Evolutionary conservation across 768 basidiomycete species (phyloP), one percentile per base, ranked within the genome.

Genomic region (Podaxis mareebaensis): DNA sequence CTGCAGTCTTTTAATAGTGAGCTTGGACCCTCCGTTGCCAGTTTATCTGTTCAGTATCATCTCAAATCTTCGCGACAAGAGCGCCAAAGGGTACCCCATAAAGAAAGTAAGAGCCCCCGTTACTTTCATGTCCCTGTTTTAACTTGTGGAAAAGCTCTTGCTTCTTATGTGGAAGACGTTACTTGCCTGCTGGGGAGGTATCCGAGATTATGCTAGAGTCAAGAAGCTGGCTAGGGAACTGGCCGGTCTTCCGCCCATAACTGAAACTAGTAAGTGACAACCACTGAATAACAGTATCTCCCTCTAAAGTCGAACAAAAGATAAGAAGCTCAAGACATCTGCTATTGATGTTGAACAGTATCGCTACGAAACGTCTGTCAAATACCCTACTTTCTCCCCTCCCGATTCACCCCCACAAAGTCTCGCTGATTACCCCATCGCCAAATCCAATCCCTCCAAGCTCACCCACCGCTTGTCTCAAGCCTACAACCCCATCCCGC

Each of bases 141-240:
- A 22, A 48, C 17, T 22, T 36, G 11, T 13, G 33, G 33, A 24
- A 24, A 54, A 97, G 96, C 86, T 98, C 3, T 84, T 99, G 12
- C 85, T 99, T 15, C 85, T 99, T 0, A 79, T 97, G 8, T 99
- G 97, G 97, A 99, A 99, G 73, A 87, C 93, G 0, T 76, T 99
- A 44, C 78, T 99, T 52, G 88, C 93, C 38, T 97, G 94, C 73
- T 90, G 95, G 70, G 97, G 97, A 46, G 97, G 97, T 5, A 83
- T 96, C 65, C 88, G 91, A 63, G 96, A 99, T 68, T 84, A 93
- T 48, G 80, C 79, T 7, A 86, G 93, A 53, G 93, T 90, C 51
- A 96, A 96, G 77, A 89, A 83, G 59, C 79, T 97, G 6, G 85
- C 93, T 1, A 84, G 97, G 57, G 95, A 98, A 69, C 79, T 97